These are phyloP conservation scores for Aspergillus flavus DNA, from an alignment of 2,329 filamentous ascomycete species.

Conservation along the genomic window DNA sequence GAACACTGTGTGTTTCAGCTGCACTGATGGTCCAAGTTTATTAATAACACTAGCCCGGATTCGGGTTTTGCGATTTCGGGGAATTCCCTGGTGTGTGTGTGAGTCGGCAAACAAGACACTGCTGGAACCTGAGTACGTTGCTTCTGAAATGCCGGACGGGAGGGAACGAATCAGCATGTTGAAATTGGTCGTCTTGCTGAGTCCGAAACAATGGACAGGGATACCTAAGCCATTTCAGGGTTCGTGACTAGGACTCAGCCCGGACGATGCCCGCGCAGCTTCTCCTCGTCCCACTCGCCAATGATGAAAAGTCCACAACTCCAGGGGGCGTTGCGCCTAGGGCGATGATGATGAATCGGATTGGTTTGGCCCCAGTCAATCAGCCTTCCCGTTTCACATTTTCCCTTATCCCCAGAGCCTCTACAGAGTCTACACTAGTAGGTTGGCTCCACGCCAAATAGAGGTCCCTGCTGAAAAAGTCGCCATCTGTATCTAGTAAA, in stretches of 20 bases:
- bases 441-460: conserved; percentile 14
- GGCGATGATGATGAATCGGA: conserved; percentile 10
- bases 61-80: not conserved
- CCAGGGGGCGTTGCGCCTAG: conserved; percentile 13
- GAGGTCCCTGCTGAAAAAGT: conserved; percentile 20
- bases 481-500: conserved; percentile 23
- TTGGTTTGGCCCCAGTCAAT: conserved; percentile 16
- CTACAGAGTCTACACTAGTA: conserved; percentile 4
- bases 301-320: conserved; percentile 7
- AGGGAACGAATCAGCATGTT: conserved; percentile 1
- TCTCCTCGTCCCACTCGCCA: conserved; percentile 3
- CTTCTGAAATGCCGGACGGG: not conserved
- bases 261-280: conserved; percentile 1
- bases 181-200: not conserved
- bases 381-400: conserved; percentile 18
- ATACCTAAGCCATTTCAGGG: not conserved
- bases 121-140: not conserved
- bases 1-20: conserved; percentile 29
- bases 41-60: conserved; percentile 2
- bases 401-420: conserved; percentile 16
- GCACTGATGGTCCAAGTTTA: conserved; percentile 2
- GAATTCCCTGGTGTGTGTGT: not conserved
- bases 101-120: not conserved
- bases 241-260: not conserved
- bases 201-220: not conserved